A percentile compares a stretch with the other conserved stretches of the same genome.
Evolutionary conservation across 805 yeast species (phyloP).

Genomic region (Candida pseudofarinosa): DNA sequence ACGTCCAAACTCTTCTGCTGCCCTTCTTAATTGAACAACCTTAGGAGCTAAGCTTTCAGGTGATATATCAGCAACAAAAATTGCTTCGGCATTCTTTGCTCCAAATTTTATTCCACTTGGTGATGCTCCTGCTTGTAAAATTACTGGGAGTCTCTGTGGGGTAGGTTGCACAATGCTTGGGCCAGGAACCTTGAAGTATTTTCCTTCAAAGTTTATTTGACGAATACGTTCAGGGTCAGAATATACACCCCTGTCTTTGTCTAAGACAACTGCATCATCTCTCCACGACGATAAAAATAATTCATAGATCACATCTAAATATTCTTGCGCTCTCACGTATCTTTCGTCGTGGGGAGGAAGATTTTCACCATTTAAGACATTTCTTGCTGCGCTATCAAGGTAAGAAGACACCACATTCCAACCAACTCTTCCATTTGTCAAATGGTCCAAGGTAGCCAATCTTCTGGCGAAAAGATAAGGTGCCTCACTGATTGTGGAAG

Average conservation of each 20-base stretch:
- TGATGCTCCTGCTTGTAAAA: constrained; percentile 45
- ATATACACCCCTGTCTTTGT: constrained; percentile 24
- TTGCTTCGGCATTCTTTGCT: constrained; percentile 41
- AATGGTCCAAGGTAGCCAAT: constrained; percentile 42
- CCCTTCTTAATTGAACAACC: constrained; percentile 24
- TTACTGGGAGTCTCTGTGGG: constrained; percentile 41
- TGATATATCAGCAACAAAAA: constrained; percentile 34
- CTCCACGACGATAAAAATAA: constrained; percentile 42
- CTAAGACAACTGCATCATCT: constrained; percentile 36
- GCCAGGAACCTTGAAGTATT: constrained; percentile 39
- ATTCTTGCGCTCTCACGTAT: constrained; percentile 38
- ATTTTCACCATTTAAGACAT: constrained; percentile 30
- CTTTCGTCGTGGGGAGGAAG: constrained; percentile 39
- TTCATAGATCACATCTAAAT: constrained; percentile 35
- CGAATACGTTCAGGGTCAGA: constrained; percentile 39
- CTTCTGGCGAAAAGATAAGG: constrained; percentile 42
- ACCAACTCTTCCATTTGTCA: constrained; percentile 41
- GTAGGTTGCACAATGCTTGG: constrained; percentile 41
- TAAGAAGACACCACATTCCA: constrained; percentile 48
- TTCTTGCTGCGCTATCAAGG: constrained; percentile 39
- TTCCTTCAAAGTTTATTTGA: constrained; percentile 39
- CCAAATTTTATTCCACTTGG: constrained; percentile 38
- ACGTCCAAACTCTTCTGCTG: constrained; percentile 34
- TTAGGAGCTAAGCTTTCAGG: constrained; percentile 25
- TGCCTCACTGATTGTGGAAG: constrained; percentile 39